Base-by-base conservation (phyloP, 352 stramenopile species). In the Plasmopara muralis region DNA sequence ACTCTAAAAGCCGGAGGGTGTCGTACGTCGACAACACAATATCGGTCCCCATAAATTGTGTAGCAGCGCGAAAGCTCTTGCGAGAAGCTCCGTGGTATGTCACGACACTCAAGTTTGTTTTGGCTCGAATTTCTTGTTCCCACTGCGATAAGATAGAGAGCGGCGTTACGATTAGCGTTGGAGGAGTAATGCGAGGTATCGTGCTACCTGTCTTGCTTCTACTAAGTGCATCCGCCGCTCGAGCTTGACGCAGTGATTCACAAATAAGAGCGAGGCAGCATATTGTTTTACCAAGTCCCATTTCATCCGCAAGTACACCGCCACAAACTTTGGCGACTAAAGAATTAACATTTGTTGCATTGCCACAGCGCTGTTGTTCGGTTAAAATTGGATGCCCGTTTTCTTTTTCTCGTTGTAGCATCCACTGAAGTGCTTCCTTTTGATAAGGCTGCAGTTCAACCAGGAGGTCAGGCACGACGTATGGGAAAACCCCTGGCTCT, bases 211-310 rank as follows among this genome's bases (percentile, higher is more conserved):
- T 52, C 25, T 63, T 46, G 29, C 34, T 55, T 57, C 52, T 60
- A 39, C 41, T 41, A 47, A 62, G 38, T 18, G 67, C 64, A 34
- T 72, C 56, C 7, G 60, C 56, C 15, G 53, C 60, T 42, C 70
- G 78, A 20, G 63, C 64, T 35, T 68, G 64, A 41, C 72, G 65
- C 6, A 89, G 53, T 31, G 72, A 87, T 57, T 85, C 70, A 50
- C 74, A 85, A 35, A 91, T 83, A 16, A 93, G 61, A 12, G 78
- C 79, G 25, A 96, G 74, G 18, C 83, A 91, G 43, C 83, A 90
- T 2, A 98, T 73, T 0, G 94, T 98, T 57, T 95, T 95, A 12
- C 87, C 87, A 20, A 96, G 58, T 0, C 85, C 87, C 85, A 95
- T 94, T 46, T 95, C 85, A 63, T 96, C 87, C 2, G 83, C 84